These are phyloP conservation scores for Cucurbitaria berberidis DNA, from an alignment of 2,329 filamentous ascomycete species.

Conservation along the genomic window DNA sequence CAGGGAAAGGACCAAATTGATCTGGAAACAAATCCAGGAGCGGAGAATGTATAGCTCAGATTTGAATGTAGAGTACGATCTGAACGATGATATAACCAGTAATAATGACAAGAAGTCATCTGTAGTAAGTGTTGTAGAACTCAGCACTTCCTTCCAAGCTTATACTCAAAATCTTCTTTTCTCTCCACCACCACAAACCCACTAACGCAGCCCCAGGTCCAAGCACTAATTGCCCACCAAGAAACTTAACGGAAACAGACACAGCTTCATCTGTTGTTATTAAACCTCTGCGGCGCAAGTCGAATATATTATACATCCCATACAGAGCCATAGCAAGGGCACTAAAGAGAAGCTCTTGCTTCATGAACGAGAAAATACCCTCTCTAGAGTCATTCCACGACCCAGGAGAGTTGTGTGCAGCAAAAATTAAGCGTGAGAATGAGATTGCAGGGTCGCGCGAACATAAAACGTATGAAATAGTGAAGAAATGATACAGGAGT, in stretches of 20 bases:
- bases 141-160: neutral
- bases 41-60: neutral
- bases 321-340: constrained; percentile 1
- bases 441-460: neutral
- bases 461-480: neutral
- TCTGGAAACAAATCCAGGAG: no score
- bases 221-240: constrained; percentile 1
- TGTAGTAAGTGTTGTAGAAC: no score
- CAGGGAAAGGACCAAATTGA: neutral
- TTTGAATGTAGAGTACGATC: neutral
- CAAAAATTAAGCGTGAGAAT: neutral
- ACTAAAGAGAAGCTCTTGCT: constrained; percentile 1
- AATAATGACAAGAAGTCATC: neutral
- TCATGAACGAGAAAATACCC: neutral
- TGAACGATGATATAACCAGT: neutral
- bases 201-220: constrained; percentile 10
- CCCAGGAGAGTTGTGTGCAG: neutral
- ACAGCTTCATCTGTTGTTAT: neutral
- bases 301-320: constrained; percentile 5
- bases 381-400: neutral
- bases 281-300: constrained; percentile 2
- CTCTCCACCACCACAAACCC: constrained; percentile 12
- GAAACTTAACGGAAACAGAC: neutral
- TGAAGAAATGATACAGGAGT: neutral
- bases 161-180: neutral